A percentile compares a stretch with the other conserved stretches of the same genome.
Evolutionary conservation across 2,329 filamentous ascomycete genomes (phyloP).

Genomic region (Scedosporium aurantiacum): DNA sequence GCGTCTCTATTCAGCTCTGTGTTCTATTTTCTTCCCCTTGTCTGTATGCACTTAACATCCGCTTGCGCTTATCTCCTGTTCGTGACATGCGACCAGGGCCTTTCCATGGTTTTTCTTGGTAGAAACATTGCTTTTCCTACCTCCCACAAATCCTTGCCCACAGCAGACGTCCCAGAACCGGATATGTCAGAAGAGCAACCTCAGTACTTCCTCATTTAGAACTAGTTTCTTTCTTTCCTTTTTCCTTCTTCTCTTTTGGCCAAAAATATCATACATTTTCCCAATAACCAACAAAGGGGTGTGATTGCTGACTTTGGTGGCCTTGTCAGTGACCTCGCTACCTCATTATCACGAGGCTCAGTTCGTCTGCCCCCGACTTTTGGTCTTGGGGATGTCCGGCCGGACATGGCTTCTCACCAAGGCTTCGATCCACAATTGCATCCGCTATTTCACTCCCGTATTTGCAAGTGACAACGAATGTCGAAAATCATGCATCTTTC

Average conservation of each 20-base stretch:
- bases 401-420: constrained; percentile 4
- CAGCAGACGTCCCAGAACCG: background rate
- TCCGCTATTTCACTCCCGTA: background rate
- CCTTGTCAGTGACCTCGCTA: background rate
- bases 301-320: background rate
- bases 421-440: constrained; percentile 1
- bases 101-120: background rate
- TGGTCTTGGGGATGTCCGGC: constrained; percentile 6
- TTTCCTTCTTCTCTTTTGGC: background rate
- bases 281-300: background rate
- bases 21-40: background rate
- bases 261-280: background rate
- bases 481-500: background rate
- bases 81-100: background rate
- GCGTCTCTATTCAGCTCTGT: background rate
- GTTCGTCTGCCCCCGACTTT: background rate
- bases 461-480: background rate
- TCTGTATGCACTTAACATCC: background rate
- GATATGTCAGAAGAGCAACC: background rate
- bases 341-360: constrained; percentile 1
- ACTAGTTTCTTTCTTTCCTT: background rate
- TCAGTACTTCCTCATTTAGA: background rate
- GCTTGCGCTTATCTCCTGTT: background rate
- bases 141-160: background rate
- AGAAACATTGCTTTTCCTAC: background rate